Percentiles rank a stretch among this genome's conserved stretches.
phyloP scores from a whole-genome alignment of 2,329 filamentous ascomycete species.

The Ilyonectria destructans region DNA sequence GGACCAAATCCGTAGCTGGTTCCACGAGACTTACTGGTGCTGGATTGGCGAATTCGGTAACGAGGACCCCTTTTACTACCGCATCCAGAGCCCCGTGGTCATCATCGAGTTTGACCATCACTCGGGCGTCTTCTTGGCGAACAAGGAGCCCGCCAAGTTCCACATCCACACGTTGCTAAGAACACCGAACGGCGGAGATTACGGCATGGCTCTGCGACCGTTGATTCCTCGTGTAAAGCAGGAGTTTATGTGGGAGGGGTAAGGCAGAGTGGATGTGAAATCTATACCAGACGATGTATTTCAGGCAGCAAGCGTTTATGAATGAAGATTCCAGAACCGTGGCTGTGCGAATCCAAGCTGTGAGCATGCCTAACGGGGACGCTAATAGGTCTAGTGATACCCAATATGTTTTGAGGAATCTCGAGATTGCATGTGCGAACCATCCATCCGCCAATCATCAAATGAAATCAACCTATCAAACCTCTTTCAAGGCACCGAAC shows the following conservation, averaged over 20 bases:
- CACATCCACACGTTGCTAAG: constrained; percentile 84
- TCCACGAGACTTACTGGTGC: constrained; percentile 82
- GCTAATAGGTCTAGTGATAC: neutral
- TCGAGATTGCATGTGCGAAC: neutral
- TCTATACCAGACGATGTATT: constrained; percentile 16
- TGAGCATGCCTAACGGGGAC: neutral
- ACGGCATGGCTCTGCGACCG: constrained; percentile 71
- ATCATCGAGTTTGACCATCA: constrained; percentile 87
- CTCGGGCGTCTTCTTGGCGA: constrained; percentile 83
- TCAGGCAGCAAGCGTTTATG: constrained; percentile 26
- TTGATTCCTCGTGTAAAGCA: constrained; percentile 54
- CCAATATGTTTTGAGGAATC: neutral
- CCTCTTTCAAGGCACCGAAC: neutral
- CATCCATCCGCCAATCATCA: neutral
- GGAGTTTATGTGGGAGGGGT: constrained; percentile 44
- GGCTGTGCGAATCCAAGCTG: neutral
- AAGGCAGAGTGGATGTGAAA: neutral
- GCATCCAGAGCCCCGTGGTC: constrained; percentile 83
- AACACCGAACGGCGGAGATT: constrained; percentile 83
- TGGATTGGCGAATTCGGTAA: constrained; percentile 83
- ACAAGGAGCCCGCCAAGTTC: constrained; percentile 82
- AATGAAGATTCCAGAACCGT: constrained; percentile 5
- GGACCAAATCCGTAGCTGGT: constrained; percentile 67
- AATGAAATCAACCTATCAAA: neutral
- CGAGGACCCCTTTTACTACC: constrained; percentile 82